Base-by-base conservation (phyloP, 2,329 filamentous ascomycete species). In the Sporothrix inflata region DNA sequence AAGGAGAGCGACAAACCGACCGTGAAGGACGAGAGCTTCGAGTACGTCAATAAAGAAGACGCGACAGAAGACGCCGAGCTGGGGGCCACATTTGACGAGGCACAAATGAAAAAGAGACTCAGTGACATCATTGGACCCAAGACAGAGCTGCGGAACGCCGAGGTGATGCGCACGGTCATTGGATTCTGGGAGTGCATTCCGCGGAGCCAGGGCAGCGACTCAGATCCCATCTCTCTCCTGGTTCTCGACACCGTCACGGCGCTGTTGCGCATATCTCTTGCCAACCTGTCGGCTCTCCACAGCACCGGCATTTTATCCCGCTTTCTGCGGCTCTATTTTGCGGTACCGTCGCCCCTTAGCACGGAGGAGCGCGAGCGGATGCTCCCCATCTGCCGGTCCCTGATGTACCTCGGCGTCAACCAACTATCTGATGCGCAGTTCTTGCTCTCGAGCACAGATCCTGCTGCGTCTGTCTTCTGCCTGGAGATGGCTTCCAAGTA, bases 391-490 rank as follows among this genome's bases (percentile, higher is more conserved):
- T 94, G 92, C 77, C 87, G 87, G 75, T 85, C 85, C 80, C 82
- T 97, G 78, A 89, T 93, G 84, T 83, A 88, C 72, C 85, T 96
- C 74, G 95, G 96, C 24, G 88, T 97, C 76, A 92, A 90, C 77
- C 87, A 87, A 73, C 87, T 97, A n/a, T 89, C 93, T 61, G 94
- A 98, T 83, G 93, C 93, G 19, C 91, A 94, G 77, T 90, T 91
- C 74, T 85, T 99, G 40, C 80, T 91, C 49, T 84, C 85, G 14
- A 85, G 83, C 38, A 81, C 86, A 9, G 85, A 87, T 1, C 76
- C 85, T 7, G 82, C 83, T 65, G 85, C 88, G 0, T 86, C 92
- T 14, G 88, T 91, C 67, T 96, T 97, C 78, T 88, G 86, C 74
- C 84, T 97, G 24, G 87, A 90, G 69, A 91, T 92, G 79, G 88